Evolutionary conservation across 2,329 filamentous ascomycete species (phyloP).

Genomic region (Calonectria naviculata): DNA sequence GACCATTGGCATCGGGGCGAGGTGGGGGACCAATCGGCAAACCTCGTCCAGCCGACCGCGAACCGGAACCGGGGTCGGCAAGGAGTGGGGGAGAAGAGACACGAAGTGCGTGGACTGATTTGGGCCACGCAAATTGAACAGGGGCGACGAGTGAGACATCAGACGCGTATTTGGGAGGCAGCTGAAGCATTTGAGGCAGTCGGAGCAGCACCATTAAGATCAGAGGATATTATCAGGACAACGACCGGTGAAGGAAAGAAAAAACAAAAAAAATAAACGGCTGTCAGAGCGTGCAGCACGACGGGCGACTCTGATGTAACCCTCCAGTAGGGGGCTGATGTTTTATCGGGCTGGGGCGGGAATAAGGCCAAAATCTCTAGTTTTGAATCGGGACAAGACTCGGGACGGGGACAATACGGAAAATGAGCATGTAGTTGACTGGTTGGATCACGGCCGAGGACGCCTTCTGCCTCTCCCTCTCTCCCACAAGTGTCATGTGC

Average conservation of each 20-base stretch:
- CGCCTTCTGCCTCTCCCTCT: neutral
- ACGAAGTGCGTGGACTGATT: neutral
- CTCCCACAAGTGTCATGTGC: neutral
- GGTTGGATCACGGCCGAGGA: neutral
- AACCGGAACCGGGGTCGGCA: conserved; percentile 17
- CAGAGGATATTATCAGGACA: neutral
- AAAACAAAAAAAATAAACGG: neutral
- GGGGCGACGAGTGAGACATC: neutral
- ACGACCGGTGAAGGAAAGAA: conserved; percentile 1
- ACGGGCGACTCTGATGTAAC: conserved; percentile 3
- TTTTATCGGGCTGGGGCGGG: neutral
- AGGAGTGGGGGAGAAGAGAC: neutral
- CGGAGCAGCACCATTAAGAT: neutral
- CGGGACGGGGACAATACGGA: neutral
- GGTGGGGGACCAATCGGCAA: conserved; percentile 16
- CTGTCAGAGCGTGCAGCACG: neutral
- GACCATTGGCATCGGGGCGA: neutral
- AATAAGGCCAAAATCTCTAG: neutral
- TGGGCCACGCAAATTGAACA: neutral
- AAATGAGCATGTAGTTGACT: neutral
- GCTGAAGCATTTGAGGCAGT: neutral
- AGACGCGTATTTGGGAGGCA: neutral
- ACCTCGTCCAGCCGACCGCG: neutral
- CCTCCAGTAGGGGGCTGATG: neutral
- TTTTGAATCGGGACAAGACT: neutral